Evolutionary conservation across 306 rosid species (phyloP), one percentile per base, ranked within the genome.

Genomic region (Hippophae rhamnoides): DNA sequence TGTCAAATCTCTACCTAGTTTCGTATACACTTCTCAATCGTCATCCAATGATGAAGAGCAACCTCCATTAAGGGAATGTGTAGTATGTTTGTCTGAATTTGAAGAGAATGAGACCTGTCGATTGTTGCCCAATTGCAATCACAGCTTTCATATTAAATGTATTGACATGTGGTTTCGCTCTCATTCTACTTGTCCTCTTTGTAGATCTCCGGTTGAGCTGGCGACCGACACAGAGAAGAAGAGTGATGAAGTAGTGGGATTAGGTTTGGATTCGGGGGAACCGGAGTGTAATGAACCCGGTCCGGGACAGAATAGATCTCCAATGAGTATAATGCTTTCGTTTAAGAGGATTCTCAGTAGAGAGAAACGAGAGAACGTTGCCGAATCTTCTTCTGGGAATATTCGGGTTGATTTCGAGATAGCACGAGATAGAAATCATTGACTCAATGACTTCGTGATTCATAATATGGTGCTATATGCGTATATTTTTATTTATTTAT

Each of bases 151-250:
- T 43, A 79, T 68, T 1, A 84, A 70, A 0, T 90, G 97, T 56
- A 90, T 90, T 18, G 97, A 90, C 27, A 81, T 81, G 92, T 87
- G 97, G 97, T 83, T 90, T 49, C 84, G 66, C 0, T 82, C 94
- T 0, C 94, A 90, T 60, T 67, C 85, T 50, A 87, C 95, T 0
- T 90, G 97, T 13, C 97, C 97, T 0, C 79, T 90, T 2, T 90
- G 97, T 26, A 69, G 97, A 62, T 63, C 78, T 0, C 46, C 79
- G 0, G 96, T 90, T 7, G 96, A 90, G 54, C 54, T 67, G 7
- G 41, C 8, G 0, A 38, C 61, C 3, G 67, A 18, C 0, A 14
- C 46, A 1, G 60, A 58, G 10, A 10, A 12, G 26, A 18, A 49
- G 38, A 3, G 47, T 18, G 89, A 78, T 8, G 69, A 68, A 5